phyloP scores from a whole-genome alignment of 805 yeast genomes.

The Metschnikowia cerradonensis region DNA sequence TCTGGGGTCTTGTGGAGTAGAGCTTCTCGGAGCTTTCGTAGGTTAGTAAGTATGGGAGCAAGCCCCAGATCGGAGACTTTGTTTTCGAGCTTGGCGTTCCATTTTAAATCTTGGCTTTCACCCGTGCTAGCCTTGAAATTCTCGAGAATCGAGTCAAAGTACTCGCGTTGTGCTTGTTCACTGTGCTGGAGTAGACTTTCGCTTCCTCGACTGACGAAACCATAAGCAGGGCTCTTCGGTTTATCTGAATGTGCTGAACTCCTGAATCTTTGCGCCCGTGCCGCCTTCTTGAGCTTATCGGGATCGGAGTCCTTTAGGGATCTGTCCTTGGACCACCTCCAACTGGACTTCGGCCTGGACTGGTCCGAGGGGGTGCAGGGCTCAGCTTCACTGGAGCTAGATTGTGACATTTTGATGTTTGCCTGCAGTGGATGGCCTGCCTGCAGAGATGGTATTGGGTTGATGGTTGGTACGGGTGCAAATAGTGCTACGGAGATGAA shows the following conservation, averaged over 20 bases:
- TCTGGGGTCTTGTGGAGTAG: constrained; percentile 36
- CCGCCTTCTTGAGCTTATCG: neutral
- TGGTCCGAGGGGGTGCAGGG: neutral
- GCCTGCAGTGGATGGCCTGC: neutral
- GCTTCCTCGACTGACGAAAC: constrained; percentile 60
- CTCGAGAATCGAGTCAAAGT: constrained; percentile 35
- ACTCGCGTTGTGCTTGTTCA: constrained; percentile 36
- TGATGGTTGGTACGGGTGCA: constrained; percentile 3
- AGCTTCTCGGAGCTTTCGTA: constrained; percentile 56
- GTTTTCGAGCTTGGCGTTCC: neutral
- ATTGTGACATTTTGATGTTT: neutral
- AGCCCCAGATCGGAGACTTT: neutral
- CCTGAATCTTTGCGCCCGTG: neutral
- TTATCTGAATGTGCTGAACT: neutral
- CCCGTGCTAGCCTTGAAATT: constrained; percentile 5
- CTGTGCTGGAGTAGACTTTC: constrained; percentile 46
- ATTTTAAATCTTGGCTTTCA: neutral
- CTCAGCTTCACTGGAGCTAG: neutral
- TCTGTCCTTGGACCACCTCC: constrained; percentile 2
- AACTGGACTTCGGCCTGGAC: neutral
- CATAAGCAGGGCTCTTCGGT: constrained; percentile 25
- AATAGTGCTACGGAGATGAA: neutral
- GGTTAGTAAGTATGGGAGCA: constrained; percentile 21
- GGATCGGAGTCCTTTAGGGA: neutral
- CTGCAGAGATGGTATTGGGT: neutral